Conservation (phyloP, 2,329 filamentous ascomycete species). For the Cladosporium sp. region DNA sequence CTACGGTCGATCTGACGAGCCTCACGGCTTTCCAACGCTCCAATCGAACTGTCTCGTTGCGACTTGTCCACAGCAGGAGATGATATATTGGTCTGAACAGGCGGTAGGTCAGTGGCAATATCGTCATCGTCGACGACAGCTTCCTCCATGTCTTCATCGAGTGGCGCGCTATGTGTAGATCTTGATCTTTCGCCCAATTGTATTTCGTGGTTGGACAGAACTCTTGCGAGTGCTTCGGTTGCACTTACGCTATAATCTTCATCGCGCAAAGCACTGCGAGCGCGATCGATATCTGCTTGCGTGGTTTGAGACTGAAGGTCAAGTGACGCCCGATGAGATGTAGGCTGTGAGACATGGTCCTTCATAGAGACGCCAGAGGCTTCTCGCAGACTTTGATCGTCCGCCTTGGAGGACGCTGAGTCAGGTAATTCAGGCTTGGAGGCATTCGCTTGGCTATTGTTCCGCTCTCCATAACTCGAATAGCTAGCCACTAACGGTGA, state of each 20-base stretch:
- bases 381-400: constrained; percentile 2
- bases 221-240: constrained; percentile 28
- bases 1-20: constrained; percentile 13
- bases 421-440: background rate
- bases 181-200: constrained; percentile 13
- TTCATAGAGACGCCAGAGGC: background rate
- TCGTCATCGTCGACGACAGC: constrained; percentile 22
- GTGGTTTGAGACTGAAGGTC: constrained; percentile 12
- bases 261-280: constrained; percentile 22
- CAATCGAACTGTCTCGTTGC: background rate
- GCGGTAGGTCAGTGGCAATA: constrained; percentile 13
- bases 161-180: constrained; percentile 2
- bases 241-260: constrained; percentile 26
- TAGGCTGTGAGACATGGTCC: constrained; percentile 5
- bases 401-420: background rate
- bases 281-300: constrained; percentile 21
- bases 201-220: constrained; percentile 27
- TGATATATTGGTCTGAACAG: constrained; percentile 2
- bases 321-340: constrained; percentile 4
- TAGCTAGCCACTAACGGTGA: constrained; percentile 1
- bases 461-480: background rate
- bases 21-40: constrained; percentile 6
- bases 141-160: constrained; percentile 17
- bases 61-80: background rate
- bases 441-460: background rate